Percentiles rank a stretch among this genome's conserved stretches.
Conservation (phyloP, 441 rosid species). For the Sinapis alba region DNA sequence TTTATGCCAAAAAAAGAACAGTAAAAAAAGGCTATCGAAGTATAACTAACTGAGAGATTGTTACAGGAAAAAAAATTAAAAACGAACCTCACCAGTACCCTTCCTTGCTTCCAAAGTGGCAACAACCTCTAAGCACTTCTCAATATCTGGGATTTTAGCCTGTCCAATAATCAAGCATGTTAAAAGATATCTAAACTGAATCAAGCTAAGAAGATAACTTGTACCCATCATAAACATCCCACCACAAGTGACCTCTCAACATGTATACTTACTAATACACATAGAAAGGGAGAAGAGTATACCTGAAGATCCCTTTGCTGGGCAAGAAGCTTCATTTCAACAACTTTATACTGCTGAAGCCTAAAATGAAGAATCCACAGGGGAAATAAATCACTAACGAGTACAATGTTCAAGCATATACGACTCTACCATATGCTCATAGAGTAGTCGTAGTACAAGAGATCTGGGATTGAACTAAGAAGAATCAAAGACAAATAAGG, state of each 20-base stretch:
- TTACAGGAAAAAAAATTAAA: neutral
- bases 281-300: neutral
- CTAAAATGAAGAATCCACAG: constrained; percentile 38
- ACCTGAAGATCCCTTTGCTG: constrained; percentile 95
- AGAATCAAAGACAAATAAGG: neutral
- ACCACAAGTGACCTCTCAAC: neutral
- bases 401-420: neutral
- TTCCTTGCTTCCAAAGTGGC: constrained; percentile 83
- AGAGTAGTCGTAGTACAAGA: neutral
- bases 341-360: constrained; percentile 88
- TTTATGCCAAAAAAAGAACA: constrained; percentile 12
- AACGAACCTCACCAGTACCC: constrained; percentile 88
- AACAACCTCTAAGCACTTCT: constrained; percentile 86
- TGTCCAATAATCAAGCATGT: constrained; percentile 29
- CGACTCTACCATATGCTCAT: too few species aligned
- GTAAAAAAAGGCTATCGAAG: neutral
- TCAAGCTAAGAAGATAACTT: neutral
- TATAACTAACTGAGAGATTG: neutral
- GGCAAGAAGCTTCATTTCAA: constrained; percentile 93
- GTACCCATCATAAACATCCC: neutral
- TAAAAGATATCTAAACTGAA: neutral
- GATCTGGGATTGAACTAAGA: neutral
- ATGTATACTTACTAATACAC: neutral
- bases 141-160: constrained; percentile 95
- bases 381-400: neutral